Conservation (phyloP, 139 green algal genomes). For the Closterium sp. region DNA sequence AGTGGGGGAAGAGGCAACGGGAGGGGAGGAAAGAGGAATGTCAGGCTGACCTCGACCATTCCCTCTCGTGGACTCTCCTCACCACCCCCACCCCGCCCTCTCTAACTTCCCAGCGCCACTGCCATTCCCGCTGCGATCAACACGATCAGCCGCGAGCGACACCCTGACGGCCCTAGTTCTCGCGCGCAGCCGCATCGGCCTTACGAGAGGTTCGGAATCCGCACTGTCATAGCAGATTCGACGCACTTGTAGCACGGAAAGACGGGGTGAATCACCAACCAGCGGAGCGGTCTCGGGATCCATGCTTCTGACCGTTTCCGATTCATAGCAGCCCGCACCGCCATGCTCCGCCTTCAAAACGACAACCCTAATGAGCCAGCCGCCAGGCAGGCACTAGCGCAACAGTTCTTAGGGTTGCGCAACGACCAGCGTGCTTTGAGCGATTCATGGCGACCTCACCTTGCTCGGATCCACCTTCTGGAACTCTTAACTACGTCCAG, state of each 20-base stretch:
- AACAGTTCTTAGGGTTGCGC: too few relatives aligned
- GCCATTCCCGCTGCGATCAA: not conserved
- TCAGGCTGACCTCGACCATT: not conserved
- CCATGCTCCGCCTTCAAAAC: not conserved
- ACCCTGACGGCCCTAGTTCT: too few relatives aligned
- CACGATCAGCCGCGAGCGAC: not conserved
- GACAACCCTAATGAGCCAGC: not conserved
- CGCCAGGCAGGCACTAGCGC: too few relatives aligned
- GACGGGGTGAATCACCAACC: not conserved
- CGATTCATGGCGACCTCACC: conserved; percentile 59
- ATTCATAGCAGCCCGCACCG: not conserved
- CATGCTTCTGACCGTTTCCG: not conserved
- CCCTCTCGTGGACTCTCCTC: not conserved
- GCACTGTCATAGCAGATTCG: too few relatives aligned
- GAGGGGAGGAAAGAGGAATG: conserved; percentile 2
- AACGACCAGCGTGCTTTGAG: not conserved
- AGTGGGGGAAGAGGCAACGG: conserved; percentile 9
- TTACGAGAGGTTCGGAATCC: too few relatives aligned
- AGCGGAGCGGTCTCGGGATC: too few relatives aligned
- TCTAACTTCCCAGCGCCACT: not conserved
- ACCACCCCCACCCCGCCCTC: not conserved
- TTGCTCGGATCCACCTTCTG: conserved; percentile 94
- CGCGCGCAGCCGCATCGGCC: too few relatives aligned
- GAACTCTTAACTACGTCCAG: conserved; percentile 94
- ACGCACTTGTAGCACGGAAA: not conserved